Evolutionary conservation across 176 grass and related monocot species (phyloP).

Genomic region (Phoenix roebelenii): DNA sequence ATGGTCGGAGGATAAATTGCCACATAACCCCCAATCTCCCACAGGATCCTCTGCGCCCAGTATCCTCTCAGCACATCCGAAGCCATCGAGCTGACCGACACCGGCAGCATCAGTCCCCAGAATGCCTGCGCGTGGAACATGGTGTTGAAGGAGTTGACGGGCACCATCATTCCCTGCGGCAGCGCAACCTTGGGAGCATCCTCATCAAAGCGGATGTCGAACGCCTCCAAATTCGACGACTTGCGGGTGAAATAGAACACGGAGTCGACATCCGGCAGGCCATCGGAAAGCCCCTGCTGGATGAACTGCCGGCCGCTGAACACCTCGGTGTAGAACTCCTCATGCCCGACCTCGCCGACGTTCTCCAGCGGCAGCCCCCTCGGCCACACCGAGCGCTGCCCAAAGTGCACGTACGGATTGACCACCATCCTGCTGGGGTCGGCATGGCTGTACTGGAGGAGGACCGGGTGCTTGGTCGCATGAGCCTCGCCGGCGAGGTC

Average conservation of each 20-base stretch:
- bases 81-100: constrained; percentile 90
- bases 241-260: constrained; percentile 97
- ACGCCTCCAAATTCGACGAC: constrained; percentile 33
- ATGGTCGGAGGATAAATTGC: constrained; percentile 87
- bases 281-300: constrained; percentile 90
- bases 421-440: constrained; percentile 84
- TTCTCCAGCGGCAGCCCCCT: constrained; percentile 77
- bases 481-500: constrained; percentile 41
- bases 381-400: constrained; percentile 93
- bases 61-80: constrained; percentile 96
- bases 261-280: constrained; percentile 81
- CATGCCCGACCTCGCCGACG: constrained; percentile 77
- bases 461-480: constrained; percentile 55
- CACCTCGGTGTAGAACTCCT: constrained; percentile 91
- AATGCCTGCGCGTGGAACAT: constrained; percentile 84
- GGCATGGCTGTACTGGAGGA: constrained; percentile 94
- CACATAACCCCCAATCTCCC: constrained; percentile 90
- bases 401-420: constrained; percentile 97
- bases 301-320: constrained; percentile 88
- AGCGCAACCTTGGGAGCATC: constrained; percentile 79
- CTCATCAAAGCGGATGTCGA: constrained; percentile 71
- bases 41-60: constrained; percentile 82
- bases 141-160: constrained; percentile 94
- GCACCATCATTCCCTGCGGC: constrained; percentile 89
- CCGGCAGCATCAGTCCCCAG: constrained; percentile 90